Conservation (phyloP, 1,284 basidiomycete genomes). For the Fomitopsis palustris region DNA sequence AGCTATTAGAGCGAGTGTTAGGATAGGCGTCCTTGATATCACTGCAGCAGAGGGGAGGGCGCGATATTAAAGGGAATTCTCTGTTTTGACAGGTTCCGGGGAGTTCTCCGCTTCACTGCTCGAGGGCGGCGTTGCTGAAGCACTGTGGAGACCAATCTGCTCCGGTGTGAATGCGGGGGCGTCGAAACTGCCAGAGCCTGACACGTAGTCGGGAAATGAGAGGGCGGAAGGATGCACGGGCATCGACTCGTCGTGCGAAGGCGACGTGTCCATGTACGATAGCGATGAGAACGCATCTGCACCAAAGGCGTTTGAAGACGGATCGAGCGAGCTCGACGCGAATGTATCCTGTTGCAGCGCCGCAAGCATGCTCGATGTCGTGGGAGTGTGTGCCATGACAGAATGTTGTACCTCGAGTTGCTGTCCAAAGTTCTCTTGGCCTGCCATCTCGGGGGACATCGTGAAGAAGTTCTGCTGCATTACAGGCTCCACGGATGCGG, state of each 20-base stretch:
- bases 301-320: slow-evolving; percentile 54
- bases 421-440: slow-evolving; percentile 66
- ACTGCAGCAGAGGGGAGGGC: slow-evolving; percentile 9
- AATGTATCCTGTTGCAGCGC: slow-evolving; percentile 75
- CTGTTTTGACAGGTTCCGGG: slow-evolving; percentile 44
- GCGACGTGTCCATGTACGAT: slow-evolving; percentile 71
- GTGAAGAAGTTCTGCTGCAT: slow-evolving; percentile 85
- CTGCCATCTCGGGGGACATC: slow-evolving; percentile 70
- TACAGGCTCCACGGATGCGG: slow-evolving; percentile 83
- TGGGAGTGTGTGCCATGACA: slow-evolving; percentile 72
- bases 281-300: slow-evolving; percentile 65
- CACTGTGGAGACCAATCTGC: slow-evolving; percentile 53
- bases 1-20: slow-evolving; percentile 16
- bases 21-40: slow-evolving; percentile 20
- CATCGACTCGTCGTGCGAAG: slow-evolving; percentile 48
- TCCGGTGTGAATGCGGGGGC: slow-evolving; percentile 60
- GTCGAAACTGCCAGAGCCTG: slow-evolving; percentile 58
- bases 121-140: slow-evolving; percentile 42
- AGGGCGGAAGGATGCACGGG: slow-evolving; percentile 49
- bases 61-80: slow-evolving; percentile 24
- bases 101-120: slow-evolving; percentile 53
- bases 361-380: slow-evolving; percentile 83
- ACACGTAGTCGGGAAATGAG: slow-evolving; percentile 64
- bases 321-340: slow-evolving; percentile 58
- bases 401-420: slow-evolving; percentile 45